Conservation (phyloP, 768 basidiomycete genomes). For the Hysterangium stoloniferum region DNA sequence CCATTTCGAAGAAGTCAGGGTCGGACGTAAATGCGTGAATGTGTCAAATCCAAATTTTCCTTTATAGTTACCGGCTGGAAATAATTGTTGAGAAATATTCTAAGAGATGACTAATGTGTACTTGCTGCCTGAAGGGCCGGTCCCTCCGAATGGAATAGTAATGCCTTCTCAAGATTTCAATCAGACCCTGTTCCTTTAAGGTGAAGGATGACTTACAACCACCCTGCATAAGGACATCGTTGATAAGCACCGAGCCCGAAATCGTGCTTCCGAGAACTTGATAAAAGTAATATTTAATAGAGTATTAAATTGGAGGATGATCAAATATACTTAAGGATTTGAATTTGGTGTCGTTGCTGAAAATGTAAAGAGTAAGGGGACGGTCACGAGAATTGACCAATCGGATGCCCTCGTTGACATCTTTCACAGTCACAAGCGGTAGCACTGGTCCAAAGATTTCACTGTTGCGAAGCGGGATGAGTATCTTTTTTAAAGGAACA, state of each 20-base stretch:
- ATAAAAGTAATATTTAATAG: not conserved
- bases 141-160: constrained; percentile 44
- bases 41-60: constrained; percentile 47
- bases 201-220: constrained; percentile 6
- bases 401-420: constrained; percentile 20
- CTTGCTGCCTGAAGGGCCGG: constrained; percentile 62
- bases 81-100: constrained; percentile 15
- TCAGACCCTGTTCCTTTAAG: not conserved
- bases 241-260: constrained; percentile 50
- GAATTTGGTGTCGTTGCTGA: constrained; percentile 17
- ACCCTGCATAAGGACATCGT: constrained; percentile 50
- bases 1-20: constrained; percentile 53
- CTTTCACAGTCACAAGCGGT: constrained; percentile 23
- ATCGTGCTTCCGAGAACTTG: constrained; percentile 47
- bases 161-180: constrained; percentile 24
- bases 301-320: not conserved
- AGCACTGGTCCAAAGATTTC: constrained; percentile 33
- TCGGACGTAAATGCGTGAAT: constrained; percentile 43
- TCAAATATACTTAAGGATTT: constrained; percentile 16
- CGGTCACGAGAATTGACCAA: constrained; percentile 14
- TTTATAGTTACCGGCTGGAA: constrained; percentile 46
- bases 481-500: not conserved
- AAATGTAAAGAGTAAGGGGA: constrained; percentile 26
- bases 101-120: not conserved
- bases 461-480: not conserved